phyloP scores from a whole-genome alignment of 371 early-diverging fungal genomes.

The Rhizopus stolonifer region DNA sequence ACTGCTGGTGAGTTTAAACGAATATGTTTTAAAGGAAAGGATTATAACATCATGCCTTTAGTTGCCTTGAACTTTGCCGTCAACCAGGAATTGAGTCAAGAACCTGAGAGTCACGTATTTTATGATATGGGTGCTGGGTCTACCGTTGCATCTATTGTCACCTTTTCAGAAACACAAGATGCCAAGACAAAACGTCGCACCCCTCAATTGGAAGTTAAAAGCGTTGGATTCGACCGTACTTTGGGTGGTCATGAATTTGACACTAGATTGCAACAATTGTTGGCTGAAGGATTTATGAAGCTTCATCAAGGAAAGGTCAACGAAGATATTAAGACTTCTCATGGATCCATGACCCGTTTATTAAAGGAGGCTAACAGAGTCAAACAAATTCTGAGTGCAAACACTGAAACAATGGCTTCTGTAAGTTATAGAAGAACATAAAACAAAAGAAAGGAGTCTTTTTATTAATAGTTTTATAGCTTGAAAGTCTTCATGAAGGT shows the following conservation, averaged over 20 bases:
- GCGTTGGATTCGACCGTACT: conserved; percentile 79
- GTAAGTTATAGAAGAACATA: conserved; percentile 50
- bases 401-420: conserved; percentile 81
- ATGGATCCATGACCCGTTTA: conserved; percentile 85
- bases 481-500: conserved; percentile 88
- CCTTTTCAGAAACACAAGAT: conserved; percentile 72
- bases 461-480: conserved; percentile 27
- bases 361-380: conserved; percentile 92
- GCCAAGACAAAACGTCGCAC: conserved; percentile 57
- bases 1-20: conserved; percentile 70
- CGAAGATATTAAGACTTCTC: conserved; percentile 49
- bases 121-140: conserved; percentile 97
- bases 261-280: conserved; percentile 68
- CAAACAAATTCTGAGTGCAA: conserved; percentile 94
- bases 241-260: conserved; percentile 92
- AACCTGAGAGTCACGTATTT: conserved; percentile 84
- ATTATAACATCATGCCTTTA: conserved; percentile 3
- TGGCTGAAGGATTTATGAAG: conserved; percentile 74
- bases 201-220: conserved; percentile 76
- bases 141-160: conserved; percentile 85
- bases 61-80: conserved; percentile 95
- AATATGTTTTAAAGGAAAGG: background rate
- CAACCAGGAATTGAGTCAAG: conserved; percentile 63
- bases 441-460: no score
- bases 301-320: conserved; percentile 40